Evolutionary conservation across 2,329 filamentous ascomycete species (phyloP).

Genomic region (Pyrenochaeta sp.): DNA sequence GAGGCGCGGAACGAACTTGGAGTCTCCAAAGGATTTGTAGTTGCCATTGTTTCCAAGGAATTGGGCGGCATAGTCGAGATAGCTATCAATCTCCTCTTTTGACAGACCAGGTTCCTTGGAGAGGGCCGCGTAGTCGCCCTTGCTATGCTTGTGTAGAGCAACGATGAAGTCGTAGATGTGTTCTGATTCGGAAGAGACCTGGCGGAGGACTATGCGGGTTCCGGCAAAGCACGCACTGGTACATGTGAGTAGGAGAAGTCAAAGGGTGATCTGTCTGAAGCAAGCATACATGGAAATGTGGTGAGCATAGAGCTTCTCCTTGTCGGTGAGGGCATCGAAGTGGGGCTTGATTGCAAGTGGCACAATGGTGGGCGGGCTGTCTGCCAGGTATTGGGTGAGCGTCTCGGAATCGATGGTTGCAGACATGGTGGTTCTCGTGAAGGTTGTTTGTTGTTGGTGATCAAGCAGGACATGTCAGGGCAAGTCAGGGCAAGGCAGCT

Average conservation of each 20-base stretch:
- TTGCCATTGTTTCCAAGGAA: conserved; percentile 64
- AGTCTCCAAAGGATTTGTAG: conserved; percentile 60
- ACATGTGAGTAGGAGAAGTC: no score
- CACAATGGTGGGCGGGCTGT: conserved; percentile 88
- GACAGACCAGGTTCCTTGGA: conserved; percentile 53
- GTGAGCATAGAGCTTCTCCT: conserved; percentile 90
- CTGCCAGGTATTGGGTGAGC: conserved; percentile 80
- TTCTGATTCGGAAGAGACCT: conserved; percentile 61
- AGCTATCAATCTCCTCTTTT: conserved; percentile 44
- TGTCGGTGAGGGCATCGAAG: conserved; percentile 77
- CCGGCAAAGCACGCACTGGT: conserved; percentile 56
- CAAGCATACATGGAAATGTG: conserved; percentile 58
- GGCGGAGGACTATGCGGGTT: conserved; percentile 60
- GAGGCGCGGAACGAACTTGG: conserved; percentile 61
- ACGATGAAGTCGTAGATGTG: conserved; percentile 64
- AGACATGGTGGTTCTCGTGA: conserved; percentile 22
- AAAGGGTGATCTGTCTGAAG: no score
- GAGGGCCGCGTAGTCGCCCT: conserved; percentile 58
- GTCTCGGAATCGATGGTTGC: conserved; percentile 53
- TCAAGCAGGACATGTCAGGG: neutral
- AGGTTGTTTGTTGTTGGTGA: neutral
- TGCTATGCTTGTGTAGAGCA: conserved; percentile 55
- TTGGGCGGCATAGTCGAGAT: conserved; percentile 49
- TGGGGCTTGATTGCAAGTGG: conserved; percentile 90
- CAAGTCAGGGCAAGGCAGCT: neutral